phyloP scores from a whole-genome alignment of 2,329 filamentous ascomycete genomes.

The Verticillium klebahnii region DNA sequence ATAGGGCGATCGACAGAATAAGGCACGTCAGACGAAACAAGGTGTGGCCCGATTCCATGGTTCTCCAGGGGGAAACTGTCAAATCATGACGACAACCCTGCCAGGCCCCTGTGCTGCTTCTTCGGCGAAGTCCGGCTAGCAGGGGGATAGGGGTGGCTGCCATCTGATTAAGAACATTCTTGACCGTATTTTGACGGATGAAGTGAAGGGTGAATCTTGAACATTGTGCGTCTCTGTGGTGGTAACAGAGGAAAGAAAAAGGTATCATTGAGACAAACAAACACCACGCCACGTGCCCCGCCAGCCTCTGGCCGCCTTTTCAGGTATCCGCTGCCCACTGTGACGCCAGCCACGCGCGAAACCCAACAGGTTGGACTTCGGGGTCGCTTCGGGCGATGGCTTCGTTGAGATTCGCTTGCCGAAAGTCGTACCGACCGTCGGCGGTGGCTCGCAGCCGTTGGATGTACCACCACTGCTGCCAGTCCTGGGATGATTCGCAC shows the following conservation, averaged over 20 bases:
- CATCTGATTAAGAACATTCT: background rate
- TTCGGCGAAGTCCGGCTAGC: background rate
- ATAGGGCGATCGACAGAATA: background rate
- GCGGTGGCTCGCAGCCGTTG: slow-evolving; percentile 63
- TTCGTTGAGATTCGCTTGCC: slow-evolving; percentile 55
- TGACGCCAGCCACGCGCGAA: slow-evolving; percentile 50
- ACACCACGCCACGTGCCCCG: background rate
- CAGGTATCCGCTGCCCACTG: slow-evolving; percentile 31
- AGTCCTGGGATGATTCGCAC: slow-evolving; percentile 37
- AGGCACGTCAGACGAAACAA: background rate
- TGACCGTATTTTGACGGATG: background rate
- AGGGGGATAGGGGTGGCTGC: background rate
- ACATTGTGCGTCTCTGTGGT: background rate
- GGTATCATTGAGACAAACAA: background rate
- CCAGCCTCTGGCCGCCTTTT: background rate
- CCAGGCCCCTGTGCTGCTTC: background rate
- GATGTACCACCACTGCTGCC: slow-evolving; percentile 46
- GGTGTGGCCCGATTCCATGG: background rate
- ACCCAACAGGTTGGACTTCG: slow-evolving; percentile 41
- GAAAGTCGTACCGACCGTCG: slow-evolving; percentile 63
- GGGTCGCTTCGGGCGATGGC: slow-evolving; percentile 31
- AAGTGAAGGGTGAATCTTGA: no score
- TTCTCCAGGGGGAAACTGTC: background rate
- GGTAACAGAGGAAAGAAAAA: background rate
- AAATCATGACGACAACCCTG: background rate